phyloP scores from a whole-genome alignment of 768 basidiomycete species.

The Amanita brunnescens region DNA sequence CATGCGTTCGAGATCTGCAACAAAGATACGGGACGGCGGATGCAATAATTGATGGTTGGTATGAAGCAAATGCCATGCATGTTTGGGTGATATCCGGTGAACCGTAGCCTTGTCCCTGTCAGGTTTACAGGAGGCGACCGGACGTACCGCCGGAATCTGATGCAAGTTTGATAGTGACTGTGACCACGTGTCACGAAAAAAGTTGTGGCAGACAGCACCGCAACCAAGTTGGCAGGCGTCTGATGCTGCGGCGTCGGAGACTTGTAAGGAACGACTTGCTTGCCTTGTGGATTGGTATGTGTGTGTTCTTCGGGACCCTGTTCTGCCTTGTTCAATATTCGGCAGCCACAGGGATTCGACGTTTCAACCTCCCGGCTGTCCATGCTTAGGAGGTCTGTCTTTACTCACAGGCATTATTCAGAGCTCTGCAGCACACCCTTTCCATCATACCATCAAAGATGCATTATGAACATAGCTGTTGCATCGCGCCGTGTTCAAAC shows the following conservation, averaged over 20 bases:
- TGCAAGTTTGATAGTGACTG: not conserved
- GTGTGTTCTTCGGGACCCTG: not conserved
- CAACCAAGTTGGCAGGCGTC: not conserved
- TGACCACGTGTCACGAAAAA: not conserved
- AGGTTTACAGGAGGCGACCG: not conserved
- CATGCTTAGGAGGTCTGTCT: slow-evolving; percentile 63
- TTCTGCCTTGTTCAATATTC: not conserved
- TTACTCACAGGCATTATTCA: slow-evolving; percentile 46
- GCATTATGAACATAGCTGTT: not conserved
- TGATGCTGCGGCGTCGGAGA: slow-evolving; percentile 5
- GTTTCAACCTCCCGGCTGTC: slow-evolving; percentile 39
- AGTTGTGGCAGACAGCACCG: not conserved
- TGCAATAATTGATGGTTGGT: not conserved
- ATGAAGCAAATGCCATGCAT: not conserved
- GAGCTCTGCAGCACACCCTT: slow-evolving; percentile 28
- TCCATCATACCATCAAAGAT: slow-evolving; percentile 6
- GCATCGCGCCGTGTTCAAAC: not conserved
- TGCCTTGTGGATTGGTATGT: slow-evolving; percentile 5
- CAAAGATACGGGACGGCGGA: no score
- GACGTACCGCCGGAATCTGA: no score
- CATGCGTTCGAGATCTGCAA: no score
- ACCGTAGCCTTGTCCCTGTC: not conserved
- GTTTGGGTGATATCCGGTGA: not conserved
- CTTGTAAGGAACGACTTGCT: not conserved
- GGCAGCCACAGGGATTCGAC: slow-evolving; percentile 3